phyloP scores from a whole-genome alignment of 1,284 basidiomycete species.

The Neonothopanus nambi region DNA sequence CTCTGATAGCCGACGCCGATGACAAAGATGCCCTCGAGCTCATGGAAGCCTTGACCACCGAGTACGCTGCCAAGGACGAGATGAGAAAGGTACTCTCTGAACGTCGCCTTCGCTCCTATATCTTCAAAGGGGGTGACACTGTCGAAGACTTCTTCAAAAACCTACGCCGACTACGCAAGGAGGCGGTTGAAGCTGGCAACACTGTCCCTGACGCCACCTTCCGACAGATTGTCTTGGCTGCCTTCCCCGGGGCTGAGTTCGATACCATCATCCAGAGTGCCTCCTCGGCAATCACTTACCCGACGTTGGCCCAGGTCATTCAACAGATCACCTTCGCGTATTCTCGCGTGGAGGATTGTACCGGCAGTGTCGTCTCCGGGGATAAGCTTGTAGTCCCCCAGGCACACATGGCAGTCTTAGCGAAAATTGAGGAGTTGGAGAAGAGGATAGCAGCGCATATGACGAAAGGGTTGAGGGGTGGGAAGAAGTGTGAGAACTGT shows the following conservation, averaged over 20 bases:
- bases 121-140: background rate
- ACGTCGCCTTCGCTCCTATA: background rate
- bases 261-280: constrained; percentile 11
- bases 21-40: background rate
- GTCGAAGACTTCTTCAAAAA: background rate
- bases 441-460: background rate
- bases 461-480: background rate
- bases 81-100: background rate
- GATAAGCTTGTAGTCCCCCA: background rate
- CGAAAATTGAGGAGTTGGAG: background rate
- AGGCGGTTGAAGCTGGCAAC: constrained; percentile 9
- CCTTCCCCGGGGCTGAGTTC: constrained; percentile 4
- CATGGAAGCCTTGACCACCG: background rate
- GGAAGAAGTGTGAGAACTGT: constrained; percentile 7
- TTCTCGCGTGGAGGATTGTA: background rate
- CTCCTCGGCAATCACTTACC: background rate
- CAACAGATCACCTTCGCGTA: constrained; percentile 10
- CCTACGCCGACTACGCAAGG: background rate
- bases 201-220: background rate
- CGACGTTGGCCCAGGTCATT: background rate
- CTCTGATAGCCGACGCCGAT: constrained; percentile 2
- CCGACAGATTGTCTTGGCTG: background rate
- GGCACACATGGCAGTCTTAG: background rate
- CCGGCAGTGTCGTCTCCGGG: background rate
- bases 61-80: background rate